Evolutionary conservation across 2,329 filamentous ascomycete species (phyloP).

Genomic region (Hymenoscyphus repandus): DNA sequence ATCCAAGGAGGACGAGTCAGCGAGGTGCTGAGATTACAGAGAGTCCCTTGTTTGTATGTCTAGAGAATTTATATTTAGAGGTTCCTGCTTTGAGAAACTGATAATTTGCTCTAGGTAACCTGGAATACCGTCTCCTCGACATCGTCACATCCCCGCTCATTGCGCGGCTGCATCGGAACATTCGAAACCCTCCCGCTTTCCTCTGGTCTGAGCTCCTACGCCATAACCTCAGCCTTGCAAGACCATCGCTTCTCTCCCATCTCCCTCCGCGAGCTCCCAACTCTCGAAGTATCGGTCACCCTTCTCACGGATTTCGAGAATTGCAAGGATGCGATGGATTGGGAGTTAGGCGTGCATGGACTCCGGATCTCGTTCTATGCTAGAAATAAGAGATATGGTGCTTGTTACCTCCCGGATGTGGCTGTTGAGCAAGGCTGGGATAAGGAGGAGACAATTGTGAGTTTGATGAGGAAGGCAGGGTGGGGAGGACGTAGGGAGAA

Average conservation of each 20-base stretch:
- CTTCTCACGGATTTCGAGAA: slow-evolving; percentile 83
- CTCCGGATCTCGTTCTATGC: slow-evolving; percentile 81
- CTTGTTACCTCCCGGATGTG: slow-evolving; percentile 91
- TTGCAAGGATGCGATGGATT: slow-evolving; percentile 69
- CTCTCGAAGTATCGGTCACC: slow-evolving; percentile 65
- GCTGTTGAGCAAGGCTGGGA: slow-evolving; percentile 90
- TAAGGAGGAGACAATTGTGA: slow-evolving; percentile 85
- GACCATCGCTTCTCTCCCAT: slow-evolving; percentile 60
- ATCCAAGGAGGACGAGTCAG: slow-evolving; percentile 20
- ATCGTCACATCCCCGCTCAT: slow-evolving; percentile 33
- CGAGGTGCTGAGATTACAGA: slow-evolving; percentile 34
- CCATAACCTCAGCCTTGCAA: slow-evolving; percentile 68
- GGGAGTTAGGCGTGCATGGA: slow-evolving; percentile 81
- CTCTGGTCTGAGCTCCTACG: slow-evolving; percentile 71
- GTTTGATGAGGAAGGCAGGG: slow-evolving; percentile 89
- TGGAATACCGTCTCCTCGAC: slow-evolving; percentile 72
- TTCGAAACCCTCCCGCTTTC: slow-evolving; percentile 75
- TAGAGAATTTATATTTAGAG: no score
- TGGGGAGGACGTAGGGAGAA: slow-evolving; percentile 65
- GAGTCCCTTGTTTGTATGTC: slow-evolving; percentile 72
- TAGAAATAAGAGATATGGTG: slow-evolving; percentile 66
- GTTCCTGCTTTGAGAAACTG: neutral
- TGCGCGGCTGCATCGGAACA: slow-evolving; percentile 94
- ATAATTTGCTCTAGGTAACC: slow-evolving; percentile 12
- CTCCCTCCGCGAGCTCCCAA: slow-evolving; percentile 46